Conservation (phyloP, 1,284 basidiomycete species). For the Neolentinus lepideus region DNA sequence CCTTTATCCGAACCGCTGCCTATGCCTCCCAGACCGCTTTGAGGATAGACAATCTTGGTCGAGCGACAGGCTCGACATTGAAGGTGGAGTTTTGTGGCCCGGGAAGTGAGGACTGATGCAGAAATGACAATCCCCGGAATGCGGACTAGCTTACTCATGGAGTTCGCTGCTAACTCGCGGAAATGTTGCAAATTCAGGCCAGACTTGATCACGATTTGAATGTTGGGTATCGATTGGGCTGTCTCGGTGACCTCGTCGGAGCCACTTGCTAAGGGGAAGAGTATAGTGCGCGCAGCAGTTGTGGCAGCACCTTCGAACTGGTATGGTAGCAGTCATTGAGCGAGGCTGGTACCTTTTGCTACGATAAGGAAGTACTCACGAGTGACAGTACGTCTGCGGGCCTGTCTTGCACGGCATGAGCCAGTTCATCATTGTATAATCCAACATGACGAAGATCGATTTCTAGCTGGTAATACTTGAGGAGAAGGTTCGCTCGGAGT, state of each 20-base stretch:
- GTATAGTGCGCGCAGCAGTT: slow-evolving; percentile 72
- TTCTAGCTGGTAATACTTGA: slow-evolving; percentile 90
- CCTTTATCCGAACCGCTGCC: slow-evolving; percentile 76
- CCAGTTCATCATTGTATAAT: slow-evolving; percentile 90
- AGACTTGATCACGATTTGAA: slow-evolving; percentile 87
- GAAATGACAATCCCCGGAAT: slow-evolving; percentile 99
- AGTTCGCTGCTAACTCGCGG: slow-evolving; percentile 88
- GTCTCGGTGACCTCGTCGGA: slow-evolving; percentile 46
- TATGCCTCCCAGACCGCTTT: slow-evolving; percentile 82
- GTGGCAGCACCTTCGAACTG: slow-evolving; percentile 89
- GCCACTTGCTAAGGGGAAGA: slow-evolving; percentile 61
- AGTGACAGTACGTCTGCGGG: slow-evolving; percentile 89
- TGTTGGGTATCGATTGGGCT: slow-evolving; percentile 69
- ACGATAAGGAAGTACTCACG: slow-evolving; percentile 40
- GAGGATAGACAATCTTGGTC: slow-evolving; percentile 76
- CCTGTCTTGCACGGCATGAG: slow-evolving; percentile 83
- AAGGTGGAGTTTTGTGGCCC: slow-evolving; percentile 87
- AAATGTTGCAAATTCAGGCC: slow-evolving; percentile 92
- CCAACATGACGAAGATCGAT: slow-evolving; percentile 89
- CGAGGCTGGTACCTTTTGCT: neutral
- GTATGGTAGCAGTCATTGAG: neutral
- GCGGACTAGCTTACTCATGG: slow-evolving; percentile 93
- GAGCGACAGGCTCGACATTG: slow-evolving; percentile 90
- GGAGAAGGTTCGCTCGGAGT: slow-evolving; percentile 81
- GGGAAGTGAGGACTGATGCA: slow-evolving; percentile 88